Base-by-base conservation (phyloP, 179 eudicot genomes). In the Spinacia oleracea region DNA sequence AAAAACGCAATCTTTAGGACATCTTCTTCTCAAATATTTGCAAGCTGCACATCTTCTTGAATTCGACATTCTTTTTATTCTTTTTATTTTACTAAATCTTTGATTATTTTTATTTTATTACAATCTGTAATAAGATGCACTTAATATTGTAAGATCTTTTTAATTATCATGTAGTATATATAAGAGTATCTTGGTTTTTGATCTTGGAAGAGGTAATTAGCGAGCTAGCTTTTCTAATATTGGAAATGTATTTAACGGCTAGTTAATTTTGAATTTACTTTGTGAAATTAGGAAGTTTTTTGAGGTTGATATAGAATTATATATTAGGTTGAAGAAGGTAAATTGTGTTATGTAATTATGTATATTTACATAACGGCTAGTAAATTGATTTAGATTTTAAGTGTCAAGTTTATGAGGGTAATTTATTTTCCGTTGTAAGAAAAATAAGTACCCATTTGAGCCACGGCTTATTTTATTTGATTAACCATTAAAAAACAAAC, bases 21-120 rank as follows among this genome's bases (percentile, higher is more conserved):
- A 89, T 66, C 80, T 72, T 73, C 87, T 89, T 76, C 90, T 79
- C 38, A 86, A 53, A 81, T 70, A 87, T 81, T 79, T 87, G 83
- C 91, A 89, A 55, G 90, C 90, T 66, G 90, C 87, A 75, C 90
- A 89, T 55, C 90, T 87, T 72, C 70, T 87, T 62, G 87, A 76
- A 72, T 80, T 73, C 12, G 86, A 86, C 90, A 88, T 88, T 6
- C 10, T 73, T 71, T 59, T 73, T 53, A 68, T 15, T 38, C 38
- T 64, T 38, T 35, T 1, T 43, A 86, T 80, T 59, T 29, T 27
- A 4, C 15, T 38, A 59, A 48, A 70, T 81, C 38, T 73, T 64
- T 31, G 18, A 64, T 72, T 48, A 67, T 66, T n/a, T 72, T 45
- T 38, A 32, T n/a, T 11, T 40, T 14, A 38, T 21, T 14, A 35